Evolutionary conservation across 371 early-diverging fungal species (phyloP), one percentile per base, ranked within the genome.

Genomic region (Mucor lusitanicus): DNA sequence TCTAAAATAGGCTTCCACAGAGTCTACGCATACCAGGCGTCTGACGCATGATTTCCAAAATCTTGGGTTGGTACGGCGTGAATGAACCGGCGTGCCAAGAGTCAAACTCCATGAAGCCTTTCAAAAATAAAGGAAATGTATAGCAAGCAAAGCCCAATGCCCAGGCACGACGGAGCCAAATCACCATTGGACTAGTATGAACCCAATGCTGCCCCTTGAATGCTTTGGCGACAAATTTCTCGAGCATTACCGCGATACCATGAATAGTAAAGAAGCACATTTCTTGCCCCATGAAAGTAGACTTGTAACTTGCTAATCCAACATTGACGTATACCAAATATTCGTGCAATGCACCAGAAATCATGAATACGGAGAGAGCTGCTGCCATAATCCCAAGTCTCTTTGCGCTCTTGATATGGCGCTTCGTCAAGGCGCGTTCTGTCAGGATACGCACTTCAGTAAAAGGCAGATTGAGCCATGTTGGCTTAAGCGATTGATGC

Each of bases 201-300:
- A 44, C 32, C 59, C 66, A 66, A 19, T 19, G 25, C 32, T 66
- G 60, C 21, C 39, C 40, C 37, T 39, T 50, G 23, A 28, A 66
- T 11, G 58, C 46, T 23, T 27, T 65, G 33, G 25, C 35, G 25
- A 59, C 59, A n/a, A 65, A 39, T 27, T 59, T 65, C 23, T 65
- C 65, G n/a, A 46, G 21, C 50, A 65, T 35, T 11, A 65, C 65
- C 30, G 65, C 65, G 35, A 65, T 39, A 35, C 65, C 65, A 46
- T 65, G 65, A 27, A 66, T 37, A 21, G 66, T 53, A 60, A 66
- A 66, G 40, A 66, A 66, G 27, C 28, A 59, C 60, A 60, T 53
- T 39, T 60, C 60, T 33, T 60, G 48, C 39, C 66, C 66, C n/a
- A 23, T 27, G 60, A 59, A 60, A 13, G 50, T 50, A 25, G 50